Conservation (phyloP, 108 stramenopile species). For the Skeletonema tropicum region DNA sequence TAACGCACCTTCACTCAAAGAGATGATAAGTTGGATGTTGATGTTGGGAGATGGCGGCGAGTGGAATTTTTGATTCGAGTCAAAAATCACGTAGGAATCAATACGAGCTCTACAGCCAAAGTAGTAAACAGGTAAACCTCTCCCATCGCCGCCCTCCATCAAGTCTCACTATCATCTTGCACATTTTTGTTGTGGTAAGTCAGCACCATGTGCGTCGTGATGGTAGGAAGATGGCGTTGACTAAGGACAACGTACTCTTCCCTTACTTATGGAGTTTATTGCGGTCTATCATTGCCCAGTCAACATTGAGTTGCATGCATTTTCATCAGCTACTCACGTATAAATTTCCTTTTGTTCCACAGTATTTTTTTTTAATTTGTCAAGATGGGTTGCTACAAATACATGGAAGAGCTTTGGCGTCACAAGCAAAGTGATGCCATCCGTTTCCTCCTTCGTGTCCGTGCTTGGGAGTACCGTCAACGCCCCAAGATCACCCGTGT, state of each 20-base stretch:
- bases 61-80: too few relatives aligned
- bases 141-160: background rate
- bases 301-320: background rate
- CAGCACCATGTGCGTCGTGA: background rate
- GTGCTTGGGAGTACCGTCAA: slow-evolving; percentile 99
- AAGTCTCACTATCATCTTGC: background rate
- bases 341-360: background rate
- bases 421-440: slow-evolving; percentile 99
- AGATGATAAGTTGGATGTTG: background rate
- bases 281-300: too few relatives aligned
- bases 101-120: too few relatives aligned
- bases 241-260: background rate
- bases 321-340: background rate
- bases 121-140: background rate
- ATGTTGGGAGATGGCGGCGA: too few relatives aligned
- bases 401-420: slow-evolving; percentile 99
- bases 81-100: too few relatives aligned
- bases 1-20: slow-evolving; percentile 15
- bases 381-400: slow-evolving; percentile 99
- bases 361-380: slow-evolving; percentile 13
- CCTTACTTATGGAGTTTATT: too few relatives aligned
- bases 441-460: slow-evolving; percentile 99
- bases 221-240: background rate
- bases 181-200: background rate
- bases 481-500: slow-evolving; percentile 90